A percentile compares a stretch with the other conserved stretches of the same genome.
These are phyloP conservation scores for Panus rudis DNA, from an alignment of 768 basidiomycete species.

Conservation along the genomic window DNA sequence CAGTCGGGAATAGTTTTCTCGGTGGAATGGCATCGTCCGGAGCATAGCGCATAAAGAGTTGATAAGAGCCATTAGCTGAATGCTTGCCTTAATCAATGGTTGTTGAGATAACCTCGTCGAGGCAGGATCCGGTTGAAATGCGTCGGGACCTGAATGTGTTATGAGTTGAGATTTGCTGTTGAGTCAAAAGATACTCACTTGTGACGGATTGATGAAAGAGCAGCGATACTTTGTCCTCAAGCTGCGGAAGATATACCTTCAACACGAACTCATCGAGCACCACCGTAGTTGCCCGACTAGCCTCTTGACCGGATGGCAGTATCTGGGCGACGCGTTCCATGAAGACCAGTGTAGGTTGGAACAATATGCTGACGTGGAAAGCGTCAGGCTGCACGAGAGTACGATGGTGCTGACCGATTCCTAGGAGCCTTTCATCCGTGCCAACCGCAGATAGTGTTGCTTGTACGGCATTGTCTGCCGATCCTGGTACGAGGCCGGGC, in stretches of 20 bases:
- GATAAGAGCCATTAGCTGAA: slow-evolving; percentile 80
- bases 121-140: slow-evolving; percentile 76
- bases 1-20: slow-evolving; percentile 89
- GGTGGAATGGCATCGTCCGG: slow-evolving; percentile 85
- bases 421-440: slow-evolving; percentile 68
- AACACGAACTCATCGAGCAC: slow-evolving; percentile 91
- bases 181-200: slow-evolving; percentile 33
- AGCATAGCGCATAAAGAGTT: slow-evolving; percentile 92
- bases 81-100: slow-evolving; percentile 79
- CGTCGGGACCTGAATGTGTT: slow-evolving; percentile 56
- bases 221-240: slow-evolving; percentile 88
- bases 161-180: slow-evolving; percentile 2
- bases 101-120: slow-evolving; percentile 58
- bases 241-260: slow-evolving; percentile 86
- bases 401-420: slow-evolving; percentile 74
- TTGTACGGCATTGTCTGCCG: slow-evolving; percentile 57
- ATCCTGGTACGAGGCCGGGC: slow-evolving; percentile 81
- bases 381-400: slow-evolving; percentile 85
- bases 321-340: slow-evolving; percentile 64
- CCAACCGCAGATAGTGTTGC: slow-evolving; percentile 52
- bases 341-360: slow-evolving; percentile 87
- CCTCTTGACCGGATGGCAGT: slow-evolving; percentile 67
- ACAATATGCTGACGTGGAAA: slow-evolving; percentile 91
- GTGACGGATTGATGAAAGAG: slow-evolving; percentile 83
- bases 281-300: slow-evolving; percentile 55